These are phyloP conservation scores for Nannizziopsis arthrosporioides DNA, from an alignment of 2,329 filamentous ascomycete species.

Conservation along the genomic window DNA sequence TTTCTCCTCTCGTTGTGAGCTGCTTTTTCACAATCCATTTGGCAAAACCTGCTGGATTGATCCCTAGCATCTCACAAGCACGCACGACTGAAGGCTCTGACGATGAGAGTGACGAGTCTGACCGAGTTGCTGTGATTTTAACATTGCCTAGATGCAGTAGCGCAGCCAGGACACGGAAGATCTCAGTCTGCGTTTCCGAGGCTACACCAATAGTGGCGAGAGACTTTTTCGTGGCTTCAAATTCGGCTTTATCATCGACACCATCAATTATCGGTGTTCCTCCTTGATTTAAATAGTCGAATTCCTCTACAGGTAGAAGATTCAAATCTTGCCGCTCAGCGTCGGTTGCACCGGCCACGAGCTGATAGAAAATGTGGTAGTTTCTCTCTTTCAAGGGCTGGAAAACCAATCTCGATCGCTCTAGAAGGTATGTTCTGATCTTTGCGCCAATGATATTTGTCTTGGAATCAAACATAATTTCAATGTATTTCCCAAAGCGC, in stretches of 20 bases:
- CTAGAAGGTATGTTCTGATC: constrained; percentile 89
- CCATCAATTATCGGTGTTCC: constrained; percentile 83
- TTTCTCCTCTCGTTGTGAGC: constrained; percentile 87
- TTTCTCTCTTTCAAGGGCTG: constrained; percentile 96
- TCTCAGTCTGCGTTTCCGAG: constrained; percentile 60
- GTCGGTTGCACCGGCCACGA: constrained; percentile 83
- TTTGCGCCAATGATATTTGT: constrained; percentile 97
- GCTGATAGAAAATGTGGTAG: constrained; percentile 98
- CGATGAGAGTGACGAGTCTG: constrained; percentile 70
- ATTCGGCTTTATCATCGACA: constrained; percentile 91
- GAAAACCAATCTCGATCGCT: constrained; percentile 91
- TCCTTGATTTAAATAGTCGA: constrained; percentile 93
- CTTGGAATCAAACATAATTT: constrained; percentile 95
- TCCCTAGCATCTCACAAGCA: constrained; percentile 75
- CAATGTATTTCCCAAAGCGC: constrained; percentile 97
- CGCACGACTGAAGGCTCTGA: constrained; percentile 70
- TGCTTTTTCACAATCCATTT: constrained; percentile 99
- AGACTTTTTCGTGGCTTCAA: constrained; percentile 74
- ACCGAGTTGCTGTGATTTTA: constrained; percentile 83
- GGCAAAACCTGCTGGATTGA: constrained; percentile 73
- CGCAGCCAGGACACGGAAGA: constrained; percentile 83
- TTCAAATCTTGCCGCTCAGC: constrained; percentile 68
- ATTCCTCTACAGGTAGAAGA: constrained; percentile 74
- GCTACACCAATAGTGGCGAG: constrained; percentile 77
- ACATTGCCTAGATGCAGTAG: constrained; percentile 91